Percentiles rank a stretch among this genome's conserved stretches.
phyloP scores from a whole-genome alignment of 75 land plant species.

The Selaginella moellendorffii region DNA sequence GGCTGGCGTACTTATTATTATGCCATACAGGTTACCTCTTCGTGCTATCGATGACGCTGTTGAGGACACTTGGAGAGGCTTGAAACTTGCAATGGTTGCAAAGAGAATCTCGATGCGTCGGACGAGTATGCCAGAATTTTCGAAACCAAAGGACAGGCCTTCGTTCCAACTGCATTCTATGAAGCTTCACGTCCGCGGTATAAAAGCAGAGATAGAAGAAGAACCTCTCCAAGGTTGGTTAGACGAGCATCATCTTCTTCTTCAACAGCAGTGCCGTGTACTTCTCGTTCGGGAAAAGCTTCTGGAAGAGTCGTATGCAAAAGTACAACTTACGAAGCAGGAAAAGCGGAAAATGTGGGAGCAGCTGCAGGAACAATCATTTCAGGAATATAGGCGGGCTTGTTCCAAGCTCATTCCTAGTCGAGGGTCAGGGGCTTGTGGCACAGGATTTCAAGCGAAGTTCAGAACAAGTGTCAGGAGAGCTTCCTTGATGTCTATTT shows the following conservation, averaged over 20 bases:
- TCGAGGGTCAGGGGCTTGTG: conserved; percentile 71
- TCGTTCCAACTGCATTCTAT: conserved; percentile 38
- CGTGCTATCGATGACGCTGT: conserved; percentile 89
- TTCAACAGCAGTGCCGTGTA: conserved; percentile 66
- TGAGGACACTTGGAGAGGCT: conserved; percentile 73
- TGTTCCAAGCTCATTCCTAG: conserved; percentile 44
- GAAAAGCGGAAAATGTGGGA: conserved; percentile 28
- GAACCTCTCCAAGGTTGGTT: conserved; percentile 98
- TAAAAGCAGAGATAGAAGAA: conserved; percentile 87
- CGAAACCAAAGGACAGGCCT: conserved; percentile 17
- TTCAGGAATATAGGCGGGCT: conserved; percentile 14
- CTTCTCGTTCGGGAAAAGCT: conserved; percentile 53
- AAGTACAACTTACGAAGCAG: conserved; percentile 12
- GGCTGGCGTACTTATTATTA: conserved; percentile 58
- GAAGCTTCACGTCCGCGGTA: conserved; percentile 45
- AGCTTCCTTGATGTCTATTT: conserved; percentile 52
- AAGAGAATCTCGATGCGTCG: conserved; percentile 33
- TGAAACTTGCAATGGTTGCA: conserved; percentile 65
- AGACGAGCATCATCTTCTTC: conserved; percentile 79
- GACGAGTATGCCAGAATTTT: conserved; percentile 20
- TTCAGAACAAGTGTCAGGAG: conserved; percentile 53
- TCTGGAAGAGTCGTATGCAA: conserved; percentile 36
- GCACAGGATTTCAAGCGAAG: conserved; percentile 62
- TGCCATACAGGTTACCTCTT: conserved; percentile 72
- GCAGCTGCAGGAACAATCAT: conserved; percentile 12